Base-by-base conservation (phyloP, 2,329 filamentous ascomycete genomes). In the Colletotrichum zoysiae region DNA sequence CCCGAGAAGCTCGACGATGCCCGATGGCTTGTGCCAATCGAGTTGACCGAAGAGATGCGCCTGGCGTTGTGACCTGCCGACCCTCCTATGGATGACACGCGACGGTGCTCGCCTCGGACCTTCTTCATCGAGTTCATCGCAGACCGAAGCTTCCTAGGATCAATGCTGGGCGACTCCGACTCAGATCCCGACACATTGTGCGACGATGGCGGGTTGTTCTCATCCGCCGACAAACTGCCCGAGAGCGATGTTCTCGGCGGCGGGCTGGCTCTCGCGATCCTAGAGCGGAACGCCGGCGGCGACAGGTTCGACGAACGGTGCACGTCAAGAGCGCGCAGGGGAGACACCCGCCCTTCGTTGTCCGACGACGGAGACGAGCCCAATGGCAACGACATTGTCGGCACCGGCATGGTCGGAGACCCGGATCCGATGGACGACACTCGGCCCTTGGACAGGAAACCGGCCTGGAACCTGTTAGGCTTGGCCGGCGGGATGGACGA, bases 401-500 rank as follows among this genome's bases (percentile, higher is more conserved):
- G 87, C 1, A 87, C 83, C 18, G 83, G 82, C 18, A 88, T 86
- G 5, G 88, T 81, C 5, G 93, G 92, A 3, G 92, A 94, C 63
- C 88, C 91, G 57, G 87, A 84, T 2, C 67, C 70, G n/a, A 67
- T 30, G 48, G 82, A 77, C 2, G 85, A 84, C 2, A 79, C 77
- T 55, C 83, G 81, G 51, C 76, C 77, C 78, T 88, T 88, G 84
- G 93, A 90, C 33, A 98, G 84, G 80, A 97, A 97, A 6, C 95
- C 95, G 2, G 95, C 88, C 77, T 97, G 93, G 83, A 98, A 98
- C 55, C 95, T 89, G 82, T 89, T 93, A 62, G 89, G 89, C 76
- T 93, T 93, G 44, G 81, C 76, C 20, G 77, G 71, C 8, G 78
- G 75, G 5, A 85, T 75, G 12, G 76, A 80, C 9, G 81, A 80